Evolutionary conservation across 1,284 basidiomycete species (phyloP), one percentile per base, ranked within the genome.

Genomic region (Butyriboletus pseudospeciosus): DNA sequence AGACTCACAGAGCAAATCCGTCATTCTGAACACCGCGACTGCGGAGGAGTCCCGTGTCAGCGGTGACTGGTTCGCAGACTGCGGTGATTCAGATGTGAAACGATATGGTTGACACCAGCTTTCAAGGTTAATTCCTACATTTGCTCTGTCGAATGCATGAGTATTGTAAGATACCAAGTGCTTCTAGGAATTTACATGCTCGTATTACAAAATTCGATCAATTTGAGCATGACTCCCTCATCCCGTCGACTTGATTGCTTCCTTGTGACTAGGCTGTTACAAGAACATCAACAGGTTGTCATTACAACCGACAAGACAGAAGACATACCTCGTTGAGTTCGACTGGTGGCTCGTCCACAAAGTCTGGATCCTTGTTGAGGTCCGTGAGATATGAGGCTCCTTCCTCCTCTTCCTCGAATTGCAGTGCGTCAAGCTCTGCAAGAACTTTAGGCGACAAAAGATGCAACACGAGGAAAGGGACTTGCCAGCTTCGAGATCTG

Each of bases 401-500:
- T 66, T 94, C 93, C 53, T 94, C 92, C 62, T 95, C 94, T 52
- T 83, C 88, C 62, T 97, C 94, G 47, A 94, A 74, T 23, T 85
- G 86, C 34, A 97, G 76, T 2, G 94, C 94, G 60, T 96, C 94
- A 20, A 97, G 79, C 74, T 97, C 94, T 95, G 65, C 30, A 32
- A 44, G 25, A 23, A 38, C 32, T n/a, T 42, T 65, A n/a, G 62
- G 49, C 40, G 30, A 52, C 36, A 20, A 34, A 17, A 26, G 35
- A 39, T 30, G 43, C 17, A 6, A 47, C 17, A 46, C n/a, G 37
- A 23, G 32, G 30, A 64, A 47, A 46, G 56, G 46, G 26, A 51
- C 70, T 84, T 65, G 89, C 96, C 96, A 49, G 97, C 97, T 79
- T 98, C 89, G 6, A 99, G 79, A 71, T 99, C 97, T 14, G 90